These are phyloP conservation scores for Suillus cothurnatus DNA, from an alignment of 768 basidiomycete genomes.

Conservation along the genomic window DNA sequence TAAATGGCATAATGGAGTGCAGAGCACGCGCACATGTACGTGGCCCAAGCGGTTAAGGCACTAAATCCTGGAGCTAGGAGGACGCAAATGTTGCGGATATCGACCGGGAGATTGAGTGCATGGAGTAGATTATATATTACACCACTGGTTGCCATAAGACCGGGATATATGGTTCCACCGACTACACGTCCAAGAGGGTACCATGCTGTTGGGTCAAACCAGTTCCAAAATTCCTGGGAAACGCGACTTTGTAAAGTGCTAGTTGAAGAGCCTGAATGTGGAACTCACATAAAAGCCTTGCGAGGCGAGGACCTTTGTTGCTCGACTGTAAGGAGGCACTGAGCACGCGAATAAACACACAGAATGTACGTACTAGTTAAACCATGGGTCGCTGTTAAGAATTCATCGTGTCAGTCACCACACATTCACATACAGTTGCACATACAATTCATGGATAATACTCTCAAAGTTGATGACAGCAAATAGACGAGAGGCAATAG, in stretches of 20 bases:
- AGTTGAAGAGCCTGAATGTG: neutral
- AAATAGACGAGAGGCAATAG: slow-evolving; percentile 94
- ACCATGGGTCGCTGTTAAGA: slow-evolving; percentile 87
- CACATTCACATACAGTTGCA: slow-evolving; percentile 15
- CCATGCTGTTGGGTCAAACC: slow-evolving; percentile 99
- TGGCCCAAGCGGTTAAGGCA: slow-evolving; percentile 94
- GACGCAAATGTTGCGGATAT: slow-evolving; percentile 96
- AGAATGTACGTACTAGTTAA: slow-evolving; percentile 82
- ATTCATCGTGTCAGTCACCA: neutral
- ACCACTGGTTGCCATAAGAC: slow-evolving; percentile 97
- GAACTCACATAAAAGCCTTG: slow-evolving; percentile 91
- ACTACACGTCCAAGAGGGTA: slow-evolving; percentile 98
- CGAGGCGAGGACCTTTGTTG: slow-evolving; percentile 86
- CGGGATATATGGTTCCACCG: slow-evolving; percentile 97
- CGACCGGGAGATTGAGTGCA: slow-evolving; percentile 89
- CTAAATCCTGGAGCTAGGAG: slow-evolving; percentile 96
- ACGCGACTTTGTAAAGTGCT: slow-evolving; percentile 14
- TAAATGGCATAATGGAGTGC: neutral
- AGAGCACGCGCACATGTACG: slow-evolving; percentile 73
- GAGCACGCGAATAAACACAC: neutral
- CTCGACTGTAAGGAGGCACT: slow-evolving; percentile 60
- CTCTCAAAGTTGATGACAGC: slow-evolving; percentile 98
- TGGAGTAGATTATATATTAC: slow-evolving; percentile 94
- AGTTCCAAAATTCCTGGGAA: slow-evolving; percentile 97
- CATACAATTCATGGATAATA: slow-evolving; percentile 99